These are phyloP conservation scores for Quambalaria eucalypti DNA, from an alignment of 1,284 basidiomycete species.

Conservation along the genomic window DNA sequence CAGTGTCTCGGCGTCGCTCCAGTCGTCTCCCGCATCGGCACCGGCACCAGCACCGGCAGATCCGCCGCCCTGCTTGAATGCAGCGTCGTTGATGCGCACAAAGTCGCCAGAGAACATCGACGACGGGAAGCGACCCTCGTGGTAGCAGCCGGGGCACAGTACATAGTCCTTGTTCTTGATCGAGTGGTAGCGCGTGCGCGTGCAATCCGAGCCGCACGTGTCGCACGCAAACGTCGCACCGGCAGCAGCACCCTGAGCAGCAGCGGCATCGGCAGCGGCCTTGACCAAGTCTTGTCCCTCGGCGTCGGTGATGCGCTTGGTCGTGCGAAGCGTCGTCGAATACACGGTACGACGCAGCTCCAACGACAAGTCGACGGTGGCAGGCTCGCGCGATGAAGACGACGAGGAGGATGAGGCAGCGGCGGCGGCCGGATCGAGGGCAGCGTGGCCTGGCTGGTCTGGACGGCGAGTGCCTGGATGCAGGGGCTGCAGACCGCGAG, in stretches of 20 bases:
- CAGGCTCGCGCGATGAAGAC: constrained; percentile 61
- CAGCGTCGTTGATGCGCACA: constrained; percentile 63
- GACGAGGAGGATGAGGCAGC: constrained; percentile 48
- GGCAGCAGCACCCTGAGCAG: constrained; percentile 50
- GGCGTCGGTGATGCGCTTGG: constrained; percentile 31
- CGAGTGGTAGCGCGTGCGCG: constrained; percentile 77
- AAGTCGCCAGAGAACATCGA: constrained; percentile 97
- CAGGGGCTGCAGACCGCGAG: constrained; percentile 84
- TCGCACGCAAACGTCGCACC: constrained; percentile 67
- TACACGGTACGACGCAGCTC: constrained; percentile 43
- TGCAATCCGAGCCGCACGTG: constrained; percentile 89
- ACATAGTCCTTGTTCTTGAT: constrained; percentile 82
- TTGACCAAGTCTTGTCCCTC: constrained; percentile 37
- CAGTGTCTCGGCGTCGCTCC: constrained; percentile 85
- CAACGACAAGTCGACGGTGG: constrained; percentile 48
- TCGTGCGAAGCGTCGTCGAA: constrained; percentile 41
- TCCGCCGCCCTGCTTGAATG: constrained; percentile 50
- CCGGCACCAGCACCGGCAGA: constrained; percentile 51
- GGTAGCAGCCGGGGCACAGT: constrained; percentile 63
- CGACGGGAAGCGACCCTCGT: constrained; percentile 90
- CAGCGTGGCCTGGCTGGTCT: not conserved
- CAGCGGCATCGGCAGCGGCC: constrained; percentile 53
- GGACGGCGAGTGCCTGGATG: constrained; percentile 60
- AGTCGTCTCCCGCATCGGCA: constrained; percentile 57
- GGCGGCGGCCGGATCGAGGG: constrained; percentile 46